phyloP scores from a whole-genome alignment of 331 rosid genomes.

The Phaseolus coccineus region DNA sequence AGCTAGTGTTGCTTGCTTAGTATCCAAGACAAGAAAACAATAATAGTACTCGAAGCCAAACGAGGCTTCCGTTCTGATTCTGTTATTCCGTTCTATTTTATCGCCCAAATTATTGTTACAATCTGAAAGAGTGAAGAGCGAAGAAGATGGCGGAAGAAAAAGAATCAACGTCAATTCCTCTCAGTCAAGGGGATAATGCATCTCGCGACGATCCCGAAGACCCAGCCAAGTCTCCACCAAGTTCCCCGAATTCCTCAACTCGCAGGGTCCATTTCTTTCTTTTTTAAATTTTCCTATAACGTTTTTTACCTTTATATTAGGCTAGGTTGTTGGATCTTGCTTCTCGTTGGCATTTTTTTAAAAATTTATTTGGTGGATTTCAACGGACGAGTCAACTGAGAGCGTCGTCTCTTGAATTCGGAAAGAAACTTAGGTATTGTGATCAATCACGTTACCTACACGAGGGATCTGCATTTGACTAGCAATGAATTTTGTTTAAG shows the following conservation, averaged over 20 bases:
- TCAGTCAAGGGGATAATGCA: slow-evolving; percentile 79
- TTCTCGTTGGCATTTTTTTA: not conserved
- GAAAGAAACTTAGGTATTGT: slow-evolving; percentile 17
- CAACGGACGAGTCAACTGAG: not conserved
- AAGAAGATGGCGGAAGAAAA: slow-evolving; percentile 76
- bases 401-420: not conserved
- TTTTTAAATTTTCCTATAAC: not conserved
- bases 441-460: not conserved
- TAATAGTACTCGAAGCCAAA: not conserved
- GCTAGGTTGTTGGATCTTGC: slow-evolving; percentile 38
- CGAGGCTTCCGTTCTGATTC: not conserved
- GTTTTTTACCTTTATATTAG: not conserved
- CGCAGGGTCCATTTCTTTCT: slow-evolving; percentile 65
- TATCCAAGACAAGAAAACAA: slow-evolving; percentile 17
- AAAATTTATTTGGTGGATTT: not conserved
- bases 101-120: not conserved
- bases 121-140: not conserved
- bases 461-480: not conserved
- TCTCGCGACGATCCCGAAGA: slow-evolving; percentile 83
- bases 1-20: slow-evolving; percentile 43
- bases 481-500: slow-evolving; percentile 16
- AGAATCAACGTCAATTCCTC: slow-evolving; percentile 82
- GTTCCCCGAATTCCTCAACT: slow-evolving; percentile 85
- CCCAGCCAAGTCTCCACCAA: slow-evolving; percentile 82
- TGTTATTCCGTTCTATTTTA: not conserved